Conservation (phyloP, 371 early-diverging fungal species). For the Apophysomyces variabilis region DNA sequence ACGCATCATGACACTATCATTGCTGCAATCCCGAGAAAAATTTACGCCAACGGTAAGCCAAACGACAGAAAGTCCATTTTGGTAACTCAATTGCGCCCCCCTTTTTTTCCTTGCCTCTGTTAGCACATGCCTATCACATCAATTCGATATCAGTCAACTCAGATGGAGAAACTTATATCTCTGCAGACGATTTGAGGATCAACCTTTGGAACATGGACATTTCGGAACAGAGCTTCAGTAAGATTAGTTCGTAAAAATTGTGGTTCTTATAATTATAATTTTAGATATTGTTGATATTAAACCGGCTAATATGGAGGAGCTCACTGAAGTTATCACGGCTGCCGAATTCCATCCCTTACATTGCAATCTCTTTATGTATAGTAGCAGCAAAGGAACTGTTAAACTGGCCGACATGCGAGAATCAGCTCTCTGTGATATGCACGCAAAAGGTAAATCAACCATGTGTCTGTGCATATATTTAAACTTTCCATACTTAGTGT, state of each 20-base stretch:
- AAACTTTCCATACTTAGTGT: constrained; percentile 59
- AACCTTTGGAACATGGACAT: constrained; percentile 98
- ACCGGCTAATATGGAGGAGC: constrained; percentile 98
- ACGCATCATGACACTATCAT: constrained; percentile 94
- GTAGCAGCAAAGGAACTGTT: constrained; percentile 97
- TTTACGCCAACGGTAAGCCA: constrained; percentile 80
- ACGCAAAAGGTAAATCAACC: constrained; percentile 78
- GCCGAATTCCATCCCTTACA: constrained; percentile 97
- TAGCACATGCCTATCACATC: constrained; percentile 98
- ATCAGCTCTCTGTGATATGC: constrained; percentile 93
- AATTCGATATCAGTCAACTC: constrained; percentile 99
- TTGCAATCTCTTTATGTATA: constrained; percentile 98
- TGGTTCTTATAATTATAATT: neutral
- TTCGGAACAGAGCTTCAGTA: constrained; percentile 97
- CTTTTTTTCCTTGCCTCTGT: constrained; percentile 42
- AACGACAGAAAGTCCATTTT: neutral
- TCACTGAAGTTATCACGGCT: constrained; percentile 99
- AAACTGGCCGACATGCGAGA: constrained; percentile 96
- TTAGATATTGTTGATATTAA: constrained; percentile 99
- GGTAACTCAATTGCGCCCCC: no score
- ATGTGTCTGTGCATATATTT: neutral
- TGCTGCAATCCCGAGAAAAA: constrained; percentile 93
- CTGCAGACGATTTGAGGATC: constrained; percentile 98
- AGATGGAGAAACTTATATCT: constrained; percentile 96
- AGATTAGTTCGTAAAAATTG: constrained; percentile 26